phyloP scores from a whole-genome alignment of 768 basidiomycete genomes.

The Hemileccinum rubropunctum region DNA sequence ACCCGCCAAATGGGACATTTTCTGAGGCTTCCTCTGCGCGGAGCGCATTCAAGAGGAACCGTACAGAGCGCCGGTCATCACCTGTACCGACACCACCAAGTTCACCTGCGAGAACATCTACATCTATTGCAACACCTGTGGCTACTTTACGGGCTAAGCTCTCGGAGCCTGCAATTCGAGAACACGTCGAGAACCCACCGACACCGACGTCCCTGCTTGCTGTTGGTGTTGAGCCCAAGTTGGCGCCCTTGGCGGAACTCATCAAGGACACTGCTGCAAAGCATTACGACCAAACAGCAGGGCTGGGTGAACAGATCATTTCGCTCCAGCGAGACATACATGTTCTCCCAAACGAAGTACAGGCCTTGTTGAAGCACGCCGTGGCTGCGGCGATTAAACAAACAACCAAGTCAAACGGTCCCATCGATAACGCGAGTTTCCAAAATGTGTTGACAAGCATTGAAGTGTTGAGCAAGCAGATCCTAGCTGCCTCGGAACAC shows the following conservation, averaged over 20 bases:
- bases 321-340: conserved; percentile 32
- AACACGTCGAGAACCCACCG: conserved; percentile 18
- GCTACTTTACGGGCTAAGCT: conserved; percentile 12
- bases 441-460: conserved; percentile 12
- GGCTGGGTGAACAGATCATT: conserved; percentile 32
- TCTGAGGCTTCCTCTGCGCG: conserved; percentile 16
- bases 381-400: conserved; percentile 3
- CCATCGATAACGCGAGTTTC: not conserved
- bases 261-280: conserved; percentile 36
- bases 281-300: conserved; percentile 35
- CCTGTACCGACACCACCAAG: conserved; percentile 9
- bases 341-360: conserved; percentile 27
- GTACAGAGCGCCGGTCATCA: not conserved
- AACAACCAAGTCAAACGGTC: not conserved
- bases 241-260: conserved; percentile 31
- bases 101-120: conserved; percentile 6
- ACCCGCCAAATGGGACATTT: conserved; percentile 5
- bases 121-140: not conserved
- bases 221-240: conserved; percentile 12
- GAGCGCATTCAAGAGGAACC: conserved; percentile 23
- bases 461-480: conserved; percentile 18
- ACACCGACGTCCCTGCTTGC: conserved; percentile 8
- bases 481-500: conserved; percentile 4
- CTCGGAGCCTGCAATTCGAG: conserved; percentile 19
- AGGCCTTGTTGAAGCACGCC: conserved; percentile 10